A percentile compares a stretch with the other conserved stretches of the same genome.
Conservation (phyloP, 768 basidiomycete genomes). For the Galerina marginata region DNA sequence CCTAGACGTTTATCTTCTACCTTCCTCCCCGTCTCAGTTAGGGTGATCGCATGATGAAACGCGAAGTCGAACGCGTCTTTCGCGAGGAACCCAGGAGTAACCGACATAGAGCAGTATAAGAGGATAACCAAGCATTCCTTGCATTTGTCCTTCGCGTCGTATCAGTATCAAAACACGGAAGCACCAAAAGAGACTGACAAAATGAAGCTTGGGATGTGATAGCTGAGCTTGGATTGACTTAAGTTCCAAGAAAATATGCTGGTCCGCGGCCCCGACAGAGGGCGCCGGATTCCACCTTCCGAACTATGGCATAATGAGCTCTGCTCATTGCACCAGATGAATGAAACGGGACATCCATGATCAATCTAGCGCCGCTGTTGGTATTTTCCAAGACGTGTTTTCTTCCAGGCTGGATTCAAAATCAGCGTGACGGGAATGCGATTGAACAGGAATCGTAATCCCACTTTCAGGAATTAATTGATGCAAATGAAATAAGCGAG, state of each 20-base stretch:
- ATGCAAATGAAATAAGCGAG: too few species aligned
- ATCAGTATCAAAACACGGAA: slow-evolving; percentile 18
- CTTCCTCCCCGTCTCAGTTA: slow-evolving; percentile 71
- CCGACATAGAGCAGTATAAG: slow-evolving; percentile 68
- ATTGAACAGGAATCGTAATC: too few species aligned
- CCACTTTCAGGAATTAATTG: too few species aligned
- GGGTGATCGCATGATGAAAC: slow-evolving; percentile 73
- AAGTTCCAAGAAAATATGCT: slow-evolving; percentile 63
- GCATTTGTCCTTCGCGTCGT: slow-evolving; percentile 55
- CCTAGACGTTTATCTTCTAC: slow-evolving; percentile 74
- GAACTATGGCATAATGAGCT: slow-evolving; percentile 76
- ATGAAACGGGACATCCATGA: slow-evolving; percentile 77
- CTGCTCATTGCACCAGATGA: slow-evolving; percentile 81
- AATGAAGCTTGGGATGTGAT: slow-evolving; percentile 50
- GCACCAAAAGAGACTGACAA: slow-evolving; percentile 51
- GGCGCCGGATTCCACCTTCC: slow-evolving; percentile 69
- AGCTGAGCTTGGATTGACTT: slow-evolving; percentile 59
- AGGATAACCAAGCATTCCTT: slow-evolving; percentile 72
- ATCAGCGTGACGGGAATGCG: too few species aligned
- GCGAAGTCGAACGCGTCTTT: slow-evolving; percentile 68
- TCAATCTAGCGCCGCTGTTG: neutral
- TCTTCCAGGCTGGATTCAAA: too few species aligned
- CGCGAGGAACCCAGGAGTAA: slow-evolving; percentile 46
- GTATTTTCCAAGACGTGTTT: neutral
- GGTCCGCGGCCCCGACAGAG: slow-evolving; percentile 64